These are phyloP conservation scores for Podospora bellae-mahoneyi DNA, from an alignment of 495 filamentous ascomycete species.

Conservation along the genomic window DNA sequence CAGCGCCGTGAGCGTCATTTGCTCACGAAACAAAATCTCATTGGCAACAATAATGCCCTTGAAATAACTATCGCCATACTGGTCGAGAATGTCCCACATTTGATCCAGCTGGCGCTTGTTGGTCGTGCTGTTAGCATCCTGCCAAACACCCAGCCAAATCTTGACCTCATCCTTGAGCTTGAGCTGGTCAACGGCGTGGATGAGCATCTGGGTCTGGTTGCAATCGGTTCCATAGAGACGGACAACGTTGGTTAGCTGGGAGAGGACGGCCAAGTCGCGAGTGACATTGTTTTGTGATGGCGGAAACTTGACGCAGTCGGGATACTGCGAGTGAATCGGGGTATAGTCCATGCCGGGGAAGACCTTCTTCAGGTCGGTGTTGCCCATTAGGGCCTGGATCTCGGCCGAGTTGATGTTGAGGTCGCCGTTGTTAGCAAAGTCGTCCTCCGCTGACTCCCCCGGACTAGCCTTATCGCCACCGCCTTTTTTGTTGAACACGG, in stretches of 20 bases:
- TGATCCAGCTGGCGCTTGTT: constrained; percentile 75
- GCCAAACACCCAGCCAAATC: constrained; percentile 95
- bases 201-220: constrained; percentile 94
- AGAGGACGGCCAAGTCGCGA: constrained; percentile 83
- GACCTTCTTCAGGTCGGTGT: constrained; percentile 78
- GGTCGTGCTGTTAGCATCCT: constrained; percentile 78
- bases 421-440: constrained; percentile 59
- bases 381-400: constrained; percentile 79
- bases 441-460: constrained; percentile 35
- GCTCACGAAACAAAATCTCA: constrained; percentile 82
- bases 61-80: constrained; percentile 63
- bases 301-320: constrained; percentile 72
- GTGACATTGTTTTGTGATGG: constrained; percentile 94
- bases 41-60: constrained; percentile 90
- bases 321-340: constrained; percentile 85
- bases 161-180: constrained; percentile 70
- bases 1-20: constrained; percentile 64
- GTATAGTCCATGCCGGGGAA: constrained; percentile 98
- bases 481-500: constrained; percentile 50
- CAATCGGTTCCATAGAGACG: constrained; percentile 96
- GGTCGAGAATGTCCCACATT: constrained; percentile 75
- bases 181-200: constrained; percentile 74
- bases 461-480: constrained; percentile 15
- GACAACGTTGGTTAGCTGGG: constrained; percentile 84
- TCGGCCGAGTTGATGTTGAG: constrained; percentile 70